Evolutionary conservation across 2,329 filamentous ascomycete genomes (phyloP), one percentile per base, ranked within the genome.

Genomic region (Exophiala phaeomuriformis): DNA sequence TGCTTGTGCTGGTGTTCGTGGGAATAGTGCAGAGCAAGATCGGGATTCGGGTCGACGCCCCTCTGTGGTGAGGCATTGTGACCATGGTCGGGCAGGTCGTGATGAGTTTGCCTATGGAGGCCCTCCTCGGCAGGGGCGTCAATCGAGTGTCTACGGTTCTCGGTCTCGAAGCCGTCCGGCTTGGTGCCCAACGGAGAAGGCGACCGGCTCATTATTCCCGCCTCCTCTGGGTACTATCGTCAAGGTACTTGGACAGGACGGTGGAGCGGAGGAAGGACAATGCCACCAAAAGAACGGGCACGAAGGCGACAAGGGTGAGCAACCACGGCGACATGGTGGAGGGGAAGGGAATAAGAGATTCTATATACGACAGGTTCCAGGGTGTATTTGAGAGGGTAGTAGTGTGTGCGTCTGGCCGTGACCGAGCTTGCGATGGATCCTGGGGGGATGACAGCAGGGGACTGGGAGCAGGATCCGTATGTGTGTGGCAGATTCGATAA

Each of bases 1-100:
- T 72, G 69, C 12, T 61, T 59, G 61, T 72, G 70, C 41, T 67
- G 64, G 56, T 73, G 71, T 52, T 72, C 68, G 46, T 69, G 65
- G 35, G 64, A 63, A 9, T 66, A 62, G 47, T 71, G 64, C 36
- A 72, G 57, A n/a, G 66, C 66, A 36, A 71, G 67, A 54, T 72
- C 70, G 3, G 61, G 59, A 44, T 63, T 63, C 42, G 48, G 36
- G 32, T 63, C 59, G 36, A 64, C 60, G 40, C 44, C 48, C 42
- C 42, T 51, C 50, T 63, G 61, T n/a, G 44, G 40, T 2, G 62
- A 63, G 32, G 45, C 42, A 39, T 64, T 64, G 39, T 64, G 61
- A 29, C 59, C 62, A 42, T 62, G 61, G 27, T 52, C 59, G 37
- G 59, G 61, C n/a, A 62, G 39, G 47, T 58, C 54, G 47, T 56